Evolutionary conservation across 305 asterid genomes (phyloP), one percentile per base, ranked within the genome.

Genomic region (Lippia alba): DNA sequence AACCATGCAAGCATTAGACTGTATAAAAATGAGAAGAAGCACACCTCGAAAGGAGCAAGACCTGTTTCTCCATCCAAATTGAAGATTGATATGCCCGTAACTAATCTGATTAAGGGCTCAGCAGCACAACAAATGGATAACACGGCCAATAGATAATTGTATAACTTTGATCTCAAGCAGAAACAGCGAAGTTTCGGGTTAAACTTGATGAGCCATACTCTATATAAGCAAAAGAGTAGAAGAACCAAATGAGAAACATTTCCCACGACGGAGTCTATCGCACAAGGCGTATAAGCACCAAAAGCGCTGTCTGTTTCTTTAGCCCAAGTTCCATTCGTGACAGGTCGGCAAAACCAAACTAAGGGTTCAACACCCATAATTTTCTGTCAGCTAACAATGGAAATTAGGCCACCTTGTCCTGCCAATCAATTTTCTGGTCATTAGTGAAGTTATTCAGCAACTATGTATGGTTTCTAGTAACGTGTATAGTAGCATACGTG

Each of bases 281-380:
- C 92, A 73, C 99, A 94, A 6, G 98, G 96, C 24, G 97, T 92
- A 50, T 83, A 91, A 67, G 96, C 88, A 54, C 97, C 97, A 62
- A 91, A 92, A 39, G 90, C 87, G 72, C 86, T 90, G 76, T 85
- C 83, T 15, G 89, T 83, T 45, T 81, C 91, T 72, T 76, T 84
- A 41, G 94, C 82, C 97, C 96, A 94, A 46, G 80, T 79, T 24
- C 92, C 94, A 70, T 82, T 67, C 33, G 74, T 70, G 81, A 82
- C 94, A n/a, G 98, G 99, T 74, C 83, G 89, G 78, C 99, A 94
- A 79, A 81, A 94, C 97, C 97, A 89, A 33, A 75, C 87, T 59
- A 87, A 64, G 44, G 92, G 87, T 60, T 81, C 86, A 59, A 75
- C 81, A 54, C 76, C 90, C 98, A 94, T 94, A 72, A 51, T 75